Evolutionary conservation across 2,329 filamentous ascomycete genomes (phyloP), one percentile per base, ranked within the genome.

Genomic region (Verticillium alfalfae): DNA sequence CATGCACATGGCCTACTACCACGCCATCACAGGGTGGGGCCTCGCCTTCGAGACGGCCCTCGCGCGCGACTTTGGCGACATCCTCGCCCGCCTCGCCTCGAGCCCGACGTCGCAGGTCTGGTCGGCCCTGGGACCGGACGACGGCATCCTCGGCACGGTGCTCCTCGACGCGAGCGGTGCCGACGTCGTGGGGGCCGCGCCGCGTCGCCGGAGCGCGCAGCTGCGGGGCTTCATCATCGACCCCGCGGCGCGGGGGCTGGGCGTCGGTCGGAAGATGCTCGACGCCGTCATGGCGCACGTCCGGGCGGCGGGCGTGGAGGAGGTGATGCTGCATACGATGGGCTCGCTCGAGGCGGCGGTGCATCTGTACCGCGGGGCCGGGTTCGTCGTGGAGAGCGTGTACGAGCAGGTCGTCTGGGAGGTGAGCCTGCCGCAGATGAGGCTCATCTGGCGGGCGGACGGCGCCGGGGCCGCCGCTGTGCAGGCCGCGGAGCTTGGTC

Each of bases 151-250:
- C 0, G 71, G 71, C 5, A 66, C 65, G 13, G 64, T 73, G 31
- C 71, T 65, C 34, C 60, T 73, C 38, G 69, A 73, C 31, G 36
- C 36, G 36, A 52, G 45, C n/a, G 45, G 2, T 12, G 34, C 54
- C 26, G 54, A 34, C 34, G 54, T 31, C 15, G 45, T 7, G 26
- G 26, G 26, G 3, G 26, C 26, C 26, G 26, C 26, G 26, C 26
- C 26, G 1, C 26, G 26, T 4, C 22, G 54, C 13, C 54, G 22
- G 22, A 22, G 26, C 37, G 70, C 67, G 2, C 65, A 66, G 13
- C 60, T 73, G 12, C 64, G 70, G n/a, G 66, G 63, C 13, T 72
- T 72, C 60, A 70, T 73, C 56, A 65, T 72, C 2, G 71, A 73
- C 41, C 65, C 67, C 13, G 59, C 59, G 1, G 56, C 61, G 1